Evolutionary conservation across 2,329 filamentous ascomycete genomes (phyloP).

Genomic region (Phaeosphaeria sp.): DNA sequence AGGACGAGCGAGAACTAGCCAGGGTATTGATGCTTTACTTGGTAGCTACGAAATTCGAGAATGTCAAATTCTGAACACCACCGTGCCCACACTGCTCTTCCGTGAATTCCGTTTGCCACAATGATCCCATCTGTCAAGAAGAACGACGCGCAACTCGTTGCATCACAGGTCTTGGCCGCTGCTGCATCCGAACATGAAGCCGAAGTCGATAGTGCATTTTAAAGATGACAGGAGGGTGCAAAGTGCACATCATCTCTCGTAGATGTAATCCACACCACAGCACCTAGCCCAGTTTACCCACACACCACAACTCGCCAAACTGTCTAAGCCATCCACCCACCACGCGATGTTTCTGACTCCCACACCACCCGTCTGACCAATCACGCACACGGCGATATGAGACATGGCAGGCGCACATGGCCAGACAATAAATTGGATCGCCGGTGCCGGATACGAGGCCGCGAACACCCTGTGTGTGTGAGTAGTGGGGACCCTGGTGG

Average conservation of each 20-base stretch:
- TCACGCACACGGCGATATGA: neutral
- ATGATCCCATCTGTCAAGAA: neutral
- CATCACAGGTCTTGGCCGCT: neutral
- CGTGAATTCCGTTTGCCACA: conserved; percentile 18
- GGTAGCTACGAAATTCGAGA: conserved; percentile 8
- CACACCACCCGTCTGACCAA: neutral
- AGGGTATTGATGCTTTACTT: conserved; percentile 5
- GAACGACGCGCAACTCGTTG: neutral
- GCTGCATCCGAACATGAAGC: neutral
- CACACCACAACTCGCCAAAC: neutral
- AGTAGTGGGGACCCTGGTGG: neutral
- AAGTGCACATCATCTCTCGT: neutral
- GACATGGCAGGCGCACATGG: neutral
- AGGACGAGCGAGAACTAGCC: conserved; percentile 11
- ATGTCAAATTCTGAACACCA: conserved; percentile 17
- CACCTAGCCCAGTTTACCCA: neutral
- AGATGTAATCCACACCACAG: neutral
- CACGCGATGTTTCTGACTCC: neutral
- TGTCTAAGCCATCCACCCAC: neutral
- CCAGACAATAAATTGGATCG: neutral
- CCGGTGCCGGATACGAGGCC: neutral
- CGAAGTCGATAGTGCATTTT: neutral
- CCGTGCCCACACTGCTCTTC: conserved; percentile 16
- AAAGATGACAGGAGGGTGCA: neutral
- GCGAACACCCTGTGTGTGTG: neutral